Evolutionary conservation across 1,284 basidiomycete genomes (phyloP).

Genomic region (Moesziomyces globuligerus): DNA sequence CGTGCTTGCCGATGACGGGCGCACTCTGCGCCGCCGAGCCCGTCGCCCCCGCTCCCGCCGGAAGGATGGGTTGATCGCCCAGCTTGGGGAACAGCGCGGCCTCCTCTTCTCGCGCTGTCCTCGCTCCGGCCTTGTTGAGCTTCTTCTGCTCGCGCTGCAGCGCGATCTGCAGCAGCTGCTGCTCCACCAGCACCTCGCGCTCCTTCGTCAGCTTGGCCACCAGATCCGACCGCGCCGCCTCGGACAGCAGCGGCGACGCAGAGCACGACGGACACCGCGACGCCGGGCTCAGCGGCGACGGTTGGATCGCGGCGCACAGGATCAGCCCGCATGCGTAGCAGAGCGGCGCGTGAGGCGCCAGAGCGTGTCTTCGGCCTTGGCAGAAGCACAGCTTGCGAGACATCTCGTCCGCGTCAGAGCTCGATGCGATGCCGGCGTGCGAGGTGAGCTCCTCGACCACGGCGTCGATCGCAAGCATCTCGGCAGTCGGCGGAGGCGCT

Average conservation of each 20-base stretch:
- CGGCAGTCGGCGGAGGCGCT: constrained; percentile 32
- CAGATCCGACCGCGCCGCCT: constrained; percentile 31
- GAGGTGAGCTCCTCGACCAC: constrained; percentile 45
- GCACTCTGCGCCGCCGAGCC: too few species aligned
- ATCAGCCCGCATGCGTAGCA: constrained; percentile 46
- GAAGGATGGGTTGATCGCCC: constrained; percentile 8
- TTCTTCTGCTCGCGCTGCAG: constrained; percentile 35
- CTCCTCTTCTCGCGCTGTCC: constrained; percentile 23
- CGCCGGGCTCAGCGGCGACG: constrained; percentile 30
- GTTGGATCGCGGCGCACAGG: constrained; percentile 36
- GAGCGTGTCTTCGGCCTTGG: constrained; percentile 34
- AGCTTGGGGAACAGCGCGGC: constrained; percentile 35
- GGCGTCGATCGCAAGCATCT: constrained; percentile 45
- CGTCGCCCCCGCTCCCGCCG: not conserved
- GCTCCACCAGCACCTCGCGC: constrained; percentile 34
- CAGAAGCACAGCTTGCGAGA: constrained; percentile 43
- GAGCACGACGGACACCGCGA: constrained; percentile 38
- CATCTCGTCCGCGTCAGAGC: not conserved
- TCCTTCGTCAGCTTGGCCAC: constrained; percentile 32
- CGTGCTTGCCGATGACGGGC: constrained; percentile 41
- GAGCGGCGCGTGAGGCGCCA: constrained; percentile 40
- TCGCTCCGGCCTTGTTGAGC: constrained; percentile 23
- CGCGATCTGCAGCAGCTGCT: constrained; percentile 41
- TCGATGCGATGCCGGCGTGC: not conserved
- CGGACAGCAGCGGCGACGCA: constrained; percentile 26